These are phyloP conservation scores for Dentipellis sp. DNA, from an alignment of 768 basidiomycete species.

Conservation along the genomic window DNA sequence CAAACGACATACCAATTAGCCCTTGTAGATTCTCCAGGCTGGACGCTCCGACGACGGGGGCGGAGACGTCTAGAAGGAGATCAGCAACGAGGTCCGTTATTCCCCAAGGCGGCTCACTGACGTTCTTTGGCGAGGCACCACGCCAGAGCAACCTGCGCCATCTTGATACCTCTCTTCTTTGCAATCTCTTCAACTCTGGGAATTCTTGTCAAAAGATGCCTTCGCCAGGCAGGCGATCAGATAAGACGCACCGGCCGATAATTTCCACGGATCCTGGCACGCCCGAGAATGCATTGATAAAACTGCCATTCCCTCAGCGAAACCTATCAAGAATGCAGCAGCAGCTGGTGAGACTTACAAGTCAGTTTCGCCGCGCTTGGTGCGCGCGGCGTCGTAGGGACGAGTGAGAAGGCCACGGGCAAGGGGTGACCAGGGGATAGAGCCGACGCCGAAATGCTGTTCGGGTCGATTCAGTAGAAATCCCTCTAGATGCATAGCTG, in stretches of 20 bases:
- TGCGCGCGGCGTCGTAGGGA: background rate
- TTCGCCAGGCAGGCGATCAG: background rate
- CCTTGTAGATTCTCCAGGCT: background rate
- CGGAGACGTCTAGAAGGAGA: background rate
- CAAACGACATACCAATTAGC: background rate
- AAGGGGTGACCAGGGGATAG: conserved; percentile 4
- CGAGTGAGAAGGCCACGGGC: background rate
- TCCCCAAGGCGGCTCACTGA: conserved; percentile 2
- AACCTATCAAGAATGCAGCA: no score
- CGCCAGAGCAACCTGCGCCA: conserved; percentile 33
- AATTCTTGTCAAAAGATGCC: background rate
- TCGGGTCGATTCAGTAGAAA: background rate
- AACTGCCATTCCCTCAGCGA: no score
- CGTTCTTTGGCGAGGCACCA: conserved; percentile 23
- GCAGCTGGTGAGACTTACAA: background rate
- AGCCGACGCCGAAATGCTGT: conserved; percentile 2
- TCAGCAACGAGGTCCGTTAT: background rate
- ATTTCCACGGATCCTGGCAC: background rate
- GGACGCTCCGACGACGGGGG: conserved; percentile 28
- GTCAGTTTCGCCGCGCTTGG: background rate
- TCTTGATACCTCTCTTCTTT: conserved; percentile 27
- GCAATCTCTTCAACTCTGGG: conserved; percentile 30
- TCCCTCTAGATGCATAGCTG: background rate
- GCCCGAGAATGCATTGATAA: no score
- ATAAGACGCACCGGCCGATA: background rate